These are phyloP conservation scores for Centaurea solstitialis DNA, from an alignment of 129 eudicot species.

Conservation along the genomic window DNA sequence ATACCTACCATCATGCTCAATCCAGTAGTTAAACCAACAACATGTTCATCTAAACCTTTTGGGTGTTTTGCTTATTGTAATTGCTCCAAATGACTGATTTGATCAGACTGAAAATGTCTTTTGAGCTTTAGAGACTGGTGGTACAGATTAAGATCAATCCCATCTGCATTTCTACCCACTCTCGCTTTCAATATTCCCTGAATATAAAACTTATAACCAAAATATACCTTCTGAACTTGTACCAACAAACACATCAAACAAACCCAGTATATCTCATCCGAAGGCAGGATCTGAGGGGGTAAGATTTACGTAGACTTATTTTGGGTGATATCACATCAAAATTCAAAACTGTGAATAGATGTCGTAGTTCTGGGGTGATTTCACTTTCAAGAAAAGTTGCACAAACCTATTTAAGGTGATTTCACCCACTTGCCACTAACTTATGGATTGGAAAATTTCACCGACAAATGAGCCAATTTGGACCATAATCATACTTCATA, in stretches of 20 bases:
- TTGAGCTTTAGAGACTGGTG: slow-evolving; percentile 72
- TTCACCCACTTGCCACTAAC: no score
- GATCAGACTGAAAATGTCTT: slow-evolving; percentile 74
- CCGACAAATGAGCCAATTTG: no score
- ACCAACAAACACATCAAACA: background rate
- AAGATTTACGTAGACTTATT: no score
- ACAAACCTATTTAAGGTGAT: no score
- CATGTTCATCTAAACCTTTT: background rate
- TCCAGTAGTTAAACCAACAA: background rate
- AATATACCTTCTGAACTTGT: slow-evolving; percentile 2
- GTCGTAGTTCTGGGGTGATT: no score
- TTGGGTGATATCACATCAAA: no score
- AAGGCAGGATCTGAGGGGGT: no score
- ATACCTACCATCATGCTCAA: no score
- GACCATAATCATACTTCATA: no score
- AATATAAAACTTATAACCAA: background rate
- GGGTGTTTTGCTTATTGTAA: slow-evolving; percentile 16
- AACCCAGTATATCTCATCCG: background rate
- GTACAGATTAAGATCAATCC: slow-evolving; percentile 87
- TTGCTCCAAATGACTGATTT: slow-evolving; percentile 38
- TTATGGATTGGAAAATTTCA: no score
- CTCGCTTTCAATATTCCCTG: slow-evolving; percentile 84
- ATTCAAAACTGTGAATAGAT: background rate
- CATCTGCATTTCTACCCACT: slow-evolving; percentile 92
- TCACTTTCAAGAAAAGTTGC: background rate